Base-by-base conservation (phyloP, 805 yeast genomes). In the Lachancea thermotolerans region DNA sequence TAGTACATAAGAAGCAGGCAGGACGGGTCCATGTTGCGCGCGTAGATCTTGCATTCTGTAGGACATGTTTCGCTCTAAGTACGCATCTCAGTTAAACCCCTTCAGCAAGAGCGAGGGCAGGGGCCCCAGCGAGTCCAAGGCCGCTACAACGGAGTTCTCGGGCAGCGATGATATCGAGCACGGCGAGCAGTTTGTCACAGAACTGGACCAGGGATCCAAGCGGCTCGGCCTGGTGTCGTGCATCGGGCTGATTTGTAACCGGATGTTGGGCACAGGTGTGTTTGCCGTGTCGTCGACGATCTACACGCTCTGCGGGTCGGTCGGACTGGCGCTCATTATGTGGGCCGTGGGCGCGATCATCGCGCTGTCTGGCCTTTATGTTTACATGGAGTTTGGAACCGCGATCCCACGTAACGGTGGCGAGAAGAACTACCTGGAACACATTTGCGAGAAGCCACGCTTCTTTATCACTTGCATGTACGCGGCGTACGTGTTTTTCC, bases 371-470 rank as follows among this genome's bases (percentile, higher is more conserved):
- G 84, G 84, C 31, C 62, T 82, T 54, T 73, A 78, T 57, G 87
- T 82, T 2, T 85, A 85, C 62, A 78, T 85, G 79, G 93, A 85
- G 59, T 82, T 83, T 61, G 95, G 95, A 12, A 76, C 84, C 4
- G 81, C 82, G 36, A 78, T 84, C 46, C 86, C 87, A 39, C 77
- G 83, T 66, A 85, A 85, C 57, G 95, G 95, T 53, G 95, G 93
- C 53, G 95, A 86, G 59, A 85, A 84, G 65, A 84, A 83, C 57
- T 86, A 86, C 60, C 66, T 86, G 54, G 93, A 85, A 60, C 81
- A 74, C 54, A 76, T 84, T 41, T 86, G 72, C 67, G 72, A 71
- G 41, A 78, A 75, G 54, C 95, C 95, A 35, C 74, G 69, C 59
- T 84, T 81, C 58, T 69, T 86, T 48, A 74, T 82, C 38, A 80